These are phyloP conservation scores for Coemansia pectinata DNA, from an alignment of 192 early-diverging fungal species.

Conservation along the genomic window DNA sequence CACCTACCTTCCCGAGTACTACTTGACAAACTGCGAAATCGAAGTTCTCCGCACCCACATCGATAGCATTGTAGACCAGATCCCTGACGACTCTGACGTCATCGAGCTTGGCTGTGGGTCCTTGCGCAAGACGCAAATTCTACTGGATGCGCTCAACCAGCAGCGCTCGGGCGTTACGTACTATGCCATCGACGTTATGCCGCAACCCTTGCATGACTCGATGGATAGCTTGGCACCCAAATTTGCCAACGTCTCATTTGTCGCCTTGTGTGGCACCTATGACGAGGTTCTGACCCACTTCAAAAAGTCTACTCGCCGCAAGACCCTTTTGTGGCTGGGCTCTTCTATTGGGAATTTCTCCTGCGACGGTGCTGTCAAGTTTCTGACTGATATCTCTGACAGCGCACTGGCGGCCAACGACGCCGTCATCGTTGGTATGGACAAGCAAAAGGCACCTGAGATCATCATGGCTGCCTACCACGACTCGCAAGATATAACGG, in stretches of 20 bases:
- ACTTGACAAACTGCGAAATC: conserved; percentile 83
- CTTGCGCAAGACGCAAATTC: conserved; percentile 82
- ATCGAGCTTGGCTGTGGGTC: conserved; percentile 91
- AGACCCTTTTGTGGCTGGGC: conserved; percentile 86
- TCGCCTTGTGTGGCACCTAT: conserved; percentile 87
- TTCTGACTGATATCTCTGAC: conserved; percentile 61
- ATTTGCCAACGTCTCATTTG: conserved; percentile 69
- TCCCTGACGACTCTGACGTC: conserved; percentile 68
- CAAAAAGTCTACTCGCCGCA: conserved; percentile 57
- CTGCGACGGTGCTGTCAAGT: conserved; percentile 64
- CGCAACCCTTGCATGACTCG: conserved; percentile 71
- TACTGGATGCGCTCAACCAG: conserved; percentile 73
- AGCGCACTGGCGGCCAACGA: conserved; percentile 68
- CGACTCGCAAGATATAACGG: conserved; percentile 73
- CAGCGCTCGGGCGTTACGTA: conserved; percentile 69
- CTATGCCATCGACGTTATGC: conserved; percentile 88
- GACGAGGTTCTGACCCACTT: conserved; percentile 74
- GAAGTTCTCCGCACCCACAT: conserved; percentile 70
- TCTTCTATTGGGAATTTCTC: conserved; percentile 84
- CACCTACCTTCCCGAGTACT: conserved; percentile 84
- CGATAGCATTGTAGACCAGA: conserved; percentile 63
- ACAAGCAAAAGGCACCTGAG: conserved; percentile 71
- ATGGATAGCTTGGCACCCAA: conserved; percentile 62
- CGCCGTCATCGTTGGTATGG: conserved; percentile 82
- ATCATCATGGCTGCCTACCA: conserved; percentile 82